Evolutionary conservation across 345 rosid species (phyloP), one percentile per base, ranked within the genome.

Genomic region (Salix dunnii): DNA sequence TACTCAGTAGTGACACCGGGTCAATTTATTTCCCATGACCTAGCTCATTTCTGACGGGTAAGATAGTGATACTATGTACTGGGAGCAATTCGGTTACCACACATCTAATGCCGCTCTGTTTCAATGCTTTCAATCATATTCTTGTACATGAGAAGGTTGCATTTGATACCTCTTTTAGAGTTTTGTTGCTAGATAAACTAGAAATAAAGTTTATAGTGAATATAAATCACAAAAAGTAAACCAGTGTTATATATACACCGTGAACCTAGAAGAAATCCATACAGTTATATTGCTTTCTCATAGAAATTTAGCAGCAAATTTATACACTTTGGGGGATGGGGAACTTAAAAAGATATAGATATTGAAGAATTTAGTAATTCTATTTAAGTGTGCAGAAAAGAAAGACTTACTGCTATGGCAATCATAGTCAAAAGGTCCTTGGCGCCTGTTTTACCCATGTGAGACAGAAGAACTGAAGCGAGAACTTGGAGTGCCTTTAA

Each of bases 361-460:
- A 42, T 42, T 23, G 25, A 58, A 9, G 27, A 28, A 58, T 58
- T 58, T n/a, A 58, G n/a, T 21, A 51, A 25, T 62, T 31, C 46
- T 42, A 68, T 61, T 42, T 55, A 36, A 73, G 48, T 20, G 16
- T 4, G 65, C 12, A 6, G 7, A 10, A 20, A 73, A 58, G 27
- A 78, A 74, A 74, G 75, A 78, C 94, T 85, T 87, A 95, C 99
- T 88, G 90, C 94, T 28, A 89, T 88, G 76, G 82, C 94, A 63
- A 90, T 83, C 82, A 96, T 78, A 72, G 94, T 84, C 75, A 93
- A 82, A 85, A 96, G 92, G 84, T 93, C 91, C 81, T 91, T 90
- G 69, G 90, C 97, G 76, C 99, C 99, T 75, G 74, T 86, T 86
- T 85, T 88, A 16, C 98, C 99, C 91, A 96, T 93, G 76, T 87